Percentiles rank a stretch among this genome's conserved stretches.
These are phyloP conservation scores for Penicillium sp. DNA, from an alignment of 2,329 filamentous ascomycete genomes.

Conservation along the genomic window DNA sequence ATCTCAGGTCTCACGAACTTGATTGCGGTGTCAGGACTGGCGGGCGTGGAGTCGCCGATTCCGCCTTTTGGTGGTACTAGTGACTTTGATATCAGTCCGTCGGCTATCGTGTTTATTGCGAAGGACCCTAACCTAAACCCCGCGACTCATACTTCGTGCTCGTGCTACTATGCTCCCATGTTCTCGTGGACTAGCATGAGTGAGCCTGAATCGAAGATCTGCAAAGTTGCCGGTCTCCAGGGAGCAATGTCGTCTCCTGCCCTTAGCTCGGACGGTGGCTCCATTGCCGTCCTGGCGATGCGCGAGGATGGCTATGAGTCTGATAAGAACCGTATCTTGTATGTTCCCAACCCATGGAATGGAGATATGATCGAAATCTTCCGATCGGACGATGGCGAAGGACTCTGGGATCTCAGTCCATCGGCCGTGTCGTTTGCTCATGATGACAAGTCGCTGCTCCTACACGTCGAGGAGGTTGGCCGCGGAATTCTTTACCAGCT, in stretches of 20 bases:
- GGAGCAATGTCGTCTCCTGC: constrained; percentile 48
- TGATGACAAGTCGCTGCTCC: constrained; percentile 42
- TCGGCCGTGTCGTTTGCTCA: constrained; percentile 41
- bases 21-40: constrained; percentile 39
- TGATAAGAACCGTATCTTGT: constrained; percentile 47
- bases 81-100: constrained; percentile 48
- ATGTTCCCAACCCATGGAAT: constrained; percentile 44
- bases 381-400: constrained; percentile 36
- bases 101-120: constrained; percentile 47
- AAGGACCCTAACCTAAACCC: constrained; percentile 47
- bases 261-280: constrained; percentile 44
- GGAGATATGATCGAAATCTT: constrained; percentile 42
- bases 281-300: constrained; percentile 46
- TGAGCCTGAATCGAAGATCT: constrained; percentile 31
- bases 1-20: constrained; percentile 46
- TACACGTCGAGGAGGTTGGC: constrained; percentile 44
- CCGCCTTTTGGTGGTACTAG: constrained; percentile 48
- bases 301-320: constrained; percentile 47
- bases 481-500: constrained; percentile 45
- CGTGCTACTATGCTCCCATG: constrained; percentile 47
- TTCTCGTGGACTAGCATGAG: constrained; percentile 42
- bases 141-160: constrained; percentile 47
- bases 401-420: constrained; percentile 45
- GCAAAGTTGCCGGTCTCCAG: constrained; percentile 35
- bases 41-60: constrained; percentile 47